These are phyloP conservation scores for Fusarium bulbicola DNA, from an alignment of 2,329 filamentous ascomycete species.

Conservation along the genomic window DNA sequence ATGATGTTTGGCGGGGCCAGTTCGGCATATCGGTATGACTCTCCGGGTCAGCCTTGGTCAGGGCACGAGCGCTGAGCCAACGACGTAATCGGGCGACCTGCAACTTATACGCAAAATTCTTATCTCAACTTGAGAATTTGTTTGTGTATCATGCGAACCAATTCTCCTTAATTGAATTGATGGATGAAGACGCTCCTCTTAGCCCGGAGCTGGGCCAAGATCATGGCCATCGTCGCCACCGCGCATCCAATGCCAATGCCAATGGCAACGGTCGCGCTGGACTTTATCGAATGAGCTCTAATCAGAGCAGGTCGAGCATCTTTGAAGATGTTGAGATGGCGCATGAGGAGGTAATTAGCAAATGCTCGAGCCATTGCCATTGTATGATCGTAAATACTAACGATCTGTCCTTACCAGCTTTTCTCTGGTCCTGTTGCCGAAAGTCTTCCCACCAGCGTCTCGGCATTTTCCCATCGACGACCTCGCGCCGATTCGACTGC, in stretches of 20 bases:
- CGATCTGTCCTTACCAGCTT: conserved; percentile 57
- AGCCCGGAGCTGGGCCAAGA: conserved; percentile 30
- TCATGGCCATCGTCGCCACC: conserved; percentile 23
- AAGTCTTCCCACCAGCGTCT: conserved; percentile 92
- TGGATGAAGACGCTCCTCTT: conserved; percentile 43
- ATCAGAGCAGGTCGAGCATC: conserved; percentile 80
- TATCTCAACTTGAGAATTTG: conserved; percentile 1
- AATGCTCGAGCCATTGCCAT: neutral
- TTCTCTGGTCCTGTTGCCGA: conserved; percentile 95
- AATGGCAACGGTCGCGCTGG: conserved; percentile 26
- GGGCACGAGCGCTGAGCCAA: conserved; percentile 28
- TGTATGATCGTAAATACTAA: neutral
- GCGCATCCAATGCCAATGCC: conserved; percentile 32
- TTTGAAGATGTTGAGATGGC: conserved; percentile 99
- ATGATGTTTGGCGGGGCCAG: conserved; percentile 31
- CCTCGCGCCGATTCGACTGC: conserved; percentile 82
- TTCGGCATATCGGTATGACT: conserved; percentile 23
- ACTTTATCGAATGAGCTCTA: conserved; percentile 73
- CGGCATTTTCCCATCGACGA: conserved; percentile 89
- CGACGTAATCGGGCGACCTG: conserved; percentile 36
- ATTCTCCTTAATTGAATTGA: conserved; percentile 25
- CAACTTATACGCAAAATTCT: conserved; percentile 24
- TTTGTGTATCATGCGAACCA: conserved; percentile 31
- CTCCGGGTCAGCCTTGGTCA: conserved; percentile 37
- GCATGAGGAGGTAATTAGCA: conserved; percentile 78